Evolutionary conservation across 1,139 yeast genomes (phyloP).

Genomic region (Saccharomycopsis hybrid): DNA sequence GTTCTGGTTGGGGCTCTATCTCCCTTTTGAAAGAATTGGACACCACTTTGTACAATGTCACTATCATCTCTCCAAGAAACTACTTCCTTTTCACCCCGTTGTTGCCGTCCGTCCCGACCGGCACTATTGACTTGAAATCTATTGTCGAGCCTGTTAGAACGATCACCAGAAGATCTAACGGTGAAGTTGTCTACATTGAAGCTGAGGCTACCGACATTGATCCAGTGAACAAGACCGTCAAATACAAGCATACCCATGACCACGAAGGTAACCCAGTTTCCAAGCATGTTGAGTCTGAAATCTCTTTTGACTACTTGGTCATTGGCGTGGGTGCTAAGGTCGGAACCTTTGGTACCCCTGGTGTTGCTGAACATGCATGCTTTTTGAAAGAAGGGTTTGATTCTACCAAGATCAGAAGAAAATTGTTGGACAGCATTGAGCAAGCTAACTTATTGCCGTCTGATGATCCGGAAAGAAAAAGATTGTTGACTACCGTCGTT

Average conservation of each 20-base stretch:
- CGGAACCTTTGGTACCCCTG: constrained; percentile 88
- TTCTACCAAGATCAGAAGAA: constrained; percentile 67
- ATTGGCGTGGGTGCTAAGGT: constrained; percentile 92
- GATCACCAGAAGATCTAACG: constrained; percentile 64
- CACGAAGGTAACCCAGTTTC: constrained; percentile 47
- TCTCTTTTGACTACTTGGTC: constrained; percentile 72
- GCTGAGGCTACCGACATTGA: constrained; percentile 87
- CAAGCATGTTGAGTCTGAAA: constrained; percentile 41
- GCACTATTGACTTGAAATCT: constrained; percentile 85
- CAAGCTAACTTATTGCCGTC: constrained; percentile 72
- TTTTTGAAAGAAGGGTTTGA: constrained; percentile 85
- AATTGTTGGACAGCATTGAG: constrained; percentile 75
- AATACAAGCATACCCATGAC: constrained; percentile 37
- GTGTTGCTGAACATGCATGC: constrained; percentile 80
- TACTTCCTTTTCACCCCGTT: constrained; percentile 92
- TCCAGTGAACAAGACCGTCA: constrained; percentile 55
- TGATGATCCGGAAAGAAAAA: constrained; percentile 71
- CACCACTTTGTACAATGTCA: constrained; percentile 79
- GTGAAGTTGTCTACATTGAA: constrained; percentile 80
- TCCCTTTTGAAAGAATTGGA: constrained; percentile 79
- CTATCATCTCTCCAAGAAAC: constrained; percentile 88
- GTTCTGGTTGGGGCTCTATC: constrained; percentile 94
- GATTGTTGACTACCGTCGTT: constrained; percentile 75
- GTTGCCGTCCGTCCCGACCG: constrained; percentile 90
- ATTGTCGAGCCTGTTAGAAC: constrained; percentile 82